Percentiles rank a stretch among this genome's conserved stretches.
phyloP scores from a whole-genome alignment of 371 early-diverging fungal species.

The Mucor plumbeus region DNA sequence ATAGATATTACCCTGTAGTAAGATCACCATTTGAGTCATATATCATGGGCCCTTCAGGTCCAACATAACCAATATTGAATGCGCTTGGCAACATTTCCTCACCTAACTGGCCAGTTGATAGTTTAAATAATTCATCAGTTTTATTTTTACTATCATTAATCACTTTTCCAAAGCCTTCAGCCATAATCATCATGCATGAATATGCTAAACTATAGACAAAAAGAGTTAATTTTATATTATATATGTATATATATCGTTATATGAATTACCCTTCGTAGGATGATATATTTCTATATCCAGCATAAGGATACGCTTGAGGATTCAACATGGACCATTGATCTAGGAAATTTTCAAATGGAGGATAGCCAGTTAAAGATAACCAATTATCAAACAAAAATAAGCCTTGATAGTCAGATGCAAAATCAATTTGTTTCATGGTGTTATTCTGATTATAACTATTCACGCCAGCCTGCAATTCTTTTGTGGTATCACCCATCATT shows the following conservation, averaged over 20 bases:
- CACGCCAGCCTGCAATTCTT: constrained; percentile 31
- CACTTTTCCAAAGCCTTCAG: constrained; percentile 45
- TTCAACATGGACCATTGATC: constrained; percentile 56
- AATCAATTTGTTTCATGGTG: constrained; percentile 29
- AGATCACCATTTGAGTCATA: constrained; percentile 63
- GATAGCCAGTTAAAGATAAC: constrained; percentile 55
- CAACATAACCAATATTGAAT: constrained; percentile 64
- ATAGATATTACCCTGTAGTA: constrained; percentile 45
- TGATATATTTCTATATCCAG: constrained; percentile 58
- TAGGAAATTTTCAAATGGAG: constrained; percentile 59
- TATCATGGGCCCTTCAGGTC: constrained; percentile 64
- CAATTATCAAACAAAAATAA: constrained; percentile 63
- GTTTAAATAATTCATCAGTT: constrained; percentile 39
- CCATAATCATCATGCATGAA: constrained; percentile 70
- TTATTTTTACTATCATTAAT: constrained; percentile 47
- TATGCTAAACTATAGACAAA: constrained; percentile 44
- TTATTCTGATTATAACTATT: constrained; percentile 32
- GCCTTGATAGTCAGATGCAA: constrained; percentile 47
- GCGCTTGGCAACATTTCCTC: constrained; percentile 43
- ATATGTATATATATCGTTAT: neutral
- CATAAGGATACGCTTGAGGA: constrained; percentile 59
- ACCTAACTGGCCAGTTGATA: constrained; percentile 50
- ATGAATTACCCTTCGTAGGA: constrained; percentile 61
- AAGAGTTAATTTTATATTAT: too few species aligned
- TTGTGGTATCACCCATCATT: constrained; percentile 47